Evolutionary conservation across 805 yeast genomes (phyloP).

Genomic region (Blastobotrys robertii): DNA sequence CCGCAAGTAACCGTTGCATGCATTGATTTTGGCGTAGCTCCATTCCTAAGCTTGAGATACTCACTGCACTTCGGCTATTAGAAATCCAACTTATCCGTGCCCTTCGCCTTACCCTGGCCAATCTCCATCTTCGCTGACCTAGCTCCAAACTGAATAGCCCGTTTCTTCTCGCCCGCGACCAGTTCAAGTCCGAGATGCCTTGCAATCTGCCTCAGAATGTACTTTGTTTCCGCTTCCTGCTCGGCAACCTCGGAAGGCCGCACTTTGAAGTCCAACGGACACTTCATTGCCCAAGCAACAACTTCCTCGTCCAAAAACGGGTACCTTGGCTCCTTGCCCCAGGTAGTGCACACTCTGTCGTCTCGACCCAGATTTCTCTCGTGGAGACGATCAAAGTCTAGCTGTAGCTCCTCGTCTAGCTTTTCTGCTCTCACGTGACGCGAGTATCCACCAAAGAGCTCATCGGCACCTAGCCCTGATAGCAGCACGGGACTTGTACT

Average conservation of each 20-base stretch:
- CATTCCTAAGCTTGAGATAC: not conserved
- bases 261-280: slow-evolving; percentile 31
- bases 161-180: slow-evolving; percentile 67
- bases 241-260: not conserved
- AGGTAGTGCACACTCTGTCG: slow-evolving; percentile 73
- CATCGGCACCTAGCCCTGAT: slow-evolving; percentile 97
- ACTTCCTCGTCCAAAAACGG: slow-evolving; percentile 69
- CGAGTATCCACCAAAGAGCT: slow-evolving; percentile 90
- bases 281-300: slow-evolving; percentile 30
- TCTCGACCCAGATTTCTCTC: slow-evolving; percentile 82
- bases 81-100: slow-evolving; percentile 24
- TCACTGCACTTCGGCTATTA: not conserved
- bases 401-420: slow-evolving; percentile 49
- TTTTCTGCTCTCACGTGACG: slow-evolving; percentile 46
- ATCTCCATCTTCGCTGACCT: slow-evolving; percentile 87
- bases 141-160: slow-evolving; percentile 97
- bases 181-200: slow-evolving; percentile 32
- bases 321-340: slow-evolving; percentile 87
- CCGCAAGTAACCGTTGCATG: not conserved
- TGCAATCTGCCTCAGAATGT: slow-evolving; percentile 56
- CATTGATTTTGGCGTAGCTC: not conserved
- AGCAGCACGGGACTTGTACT: slow-evolving; percentile 51
- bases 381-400: slow-evolving; percentile 67
- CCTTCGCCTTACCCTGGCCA: slow-evolving; percentile 66
- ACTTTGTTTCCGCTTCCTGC: slow-evolving; percentile 32